A percentile compares a stretch with the other conserved stretches of the same genome.
Evolutionary conservation across 805 yeast species (phyloP).

Genomic region (Starmerella floricola): DNA sequence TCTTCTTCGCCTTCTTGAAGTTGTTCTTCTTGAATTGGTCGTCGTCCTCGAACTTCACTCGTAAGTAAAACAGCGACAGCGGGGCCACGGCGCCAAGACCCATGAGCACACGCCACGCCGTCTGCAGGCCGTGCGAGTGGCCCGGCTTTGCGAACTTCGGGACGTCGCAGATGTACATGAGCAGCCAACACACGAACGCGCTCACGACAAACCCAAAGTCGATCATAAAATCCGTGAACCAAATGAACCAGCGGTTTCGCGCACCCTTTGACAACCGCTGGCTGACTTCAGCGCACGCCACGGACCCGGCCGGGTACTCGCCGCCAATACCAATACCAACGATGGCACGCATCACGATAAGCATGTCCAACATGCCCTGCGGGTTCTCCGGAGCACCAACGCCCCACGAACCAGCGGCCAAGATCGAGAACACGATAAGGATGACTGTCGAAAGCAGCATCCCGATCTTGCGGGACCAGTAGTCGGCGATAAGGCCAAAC

Average conservation of each 20-base stretch:
- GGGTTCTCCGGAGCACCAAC: constrained; percentile 41
- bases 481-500: constrained; percentile 74
- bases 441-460: constrained; percentile 70
- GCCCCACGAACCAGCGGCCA: constrained; percentile 86
- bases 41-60: constrained; percentile 65
- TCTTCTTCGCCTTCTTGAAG: constrained; percentile 37
- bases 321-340: constrained; percentile 89
- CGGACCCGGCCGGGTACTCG: constrained; percentile 88
- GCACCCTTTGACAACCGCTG: constrained; percentile 64
- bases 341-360: constrained; percentile 75
- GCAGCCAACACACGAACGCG: constrained; percentile 74
- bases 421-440: constrained; percentile 63
- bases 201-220: constrained; percentile 76
- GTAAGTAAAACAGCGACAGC: constrained; percentile 57
- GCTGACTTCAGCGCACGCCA: constrained; percentile 86
- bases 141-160: constrained; percentile 18
- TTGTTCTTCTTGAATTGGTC: constrained; percentile 57
- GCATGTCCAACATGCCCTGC: constrained; percentile 67
- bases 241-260: constrained; percentile 77
- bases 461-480: constrained; percentile 66
- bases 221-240: constrained; percentile 83
- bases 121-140: constrained; percentile 47
- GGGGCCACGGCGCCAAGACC: constrained; percentile 91
- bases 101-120: constrained; percentile 83
- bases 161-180: constrained; percentile 65